Conservation (phyloP, 805 yeast genomes). For the Saccharomycopsis amapae region DNA sequence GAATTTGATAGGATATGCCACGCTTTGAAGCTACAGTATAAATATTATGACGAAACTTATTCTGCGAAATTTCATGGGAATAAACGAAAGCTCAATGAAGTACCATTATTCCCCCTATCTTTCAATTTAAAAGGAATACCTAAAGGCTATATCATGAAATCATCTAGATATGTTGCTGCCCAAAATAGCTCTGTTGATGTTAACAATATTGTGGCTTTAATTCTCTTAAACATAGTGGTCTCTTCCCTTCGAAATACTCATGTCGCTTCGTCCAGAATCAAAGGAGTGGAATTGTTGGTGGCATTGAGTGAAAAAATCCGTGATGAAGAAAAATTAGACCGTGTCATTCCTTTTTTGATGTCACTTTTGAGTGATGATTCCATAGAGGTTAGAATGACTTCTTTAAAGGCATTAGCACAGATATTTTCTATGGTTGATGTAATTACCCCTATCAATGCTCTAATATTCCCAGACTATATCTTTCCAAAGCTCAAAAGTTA, state of each 20-base stretch:
- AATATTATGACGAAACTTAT: constrained; percentile 22
- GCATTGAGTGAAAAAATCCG: constrained; percentile 68
- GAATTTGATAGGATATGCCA: constrained; percentile 48
- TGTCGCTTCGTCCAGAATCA: constrained; percentile 50
- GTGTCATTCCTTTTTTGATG: constrained; percentile 75
- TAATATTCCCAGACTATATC: constrained; percentile 75
- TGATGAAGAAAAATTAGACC: constrained; percentile 80
- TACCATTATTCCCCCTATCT: constrained; percentile 30
- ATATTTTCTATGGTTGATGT: constrained; percentile 54
- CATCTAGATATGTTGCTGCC: constrained; percentile 26
- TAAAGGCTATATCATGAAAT: constrained; percentile 37
- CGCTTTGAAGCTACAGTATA: constrained; percentile 31
- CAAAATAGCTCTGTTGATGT: constrained; percentile 23
- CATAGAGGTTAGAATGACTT: constrained; percentile 57
- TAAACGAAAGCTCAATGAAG: constrained; percentile 10
- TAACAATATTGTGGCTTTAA: constrained; percentile 42
- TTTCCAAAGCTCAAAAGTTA: constrained; percentile 57
- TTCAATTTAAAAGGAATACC: constrained; percentile 48
- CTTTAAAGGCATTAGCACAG: constrained; percentile 61
- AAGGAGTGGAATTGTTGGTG: constrained; percentile 69
- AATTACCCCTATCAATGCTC: constrained; percentile 67
- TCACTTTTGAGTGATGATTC: constrained; percentile 64
- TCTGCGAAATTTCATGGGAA: constrained; percentile 16
- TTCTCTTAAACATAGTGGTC: constrained; percentile 50
- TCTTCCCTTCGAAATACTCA: constrained; percentile 56